Conservation (phyloP, 768 basidiomycete genomes). For the Boletellus emodensis region DNA sequence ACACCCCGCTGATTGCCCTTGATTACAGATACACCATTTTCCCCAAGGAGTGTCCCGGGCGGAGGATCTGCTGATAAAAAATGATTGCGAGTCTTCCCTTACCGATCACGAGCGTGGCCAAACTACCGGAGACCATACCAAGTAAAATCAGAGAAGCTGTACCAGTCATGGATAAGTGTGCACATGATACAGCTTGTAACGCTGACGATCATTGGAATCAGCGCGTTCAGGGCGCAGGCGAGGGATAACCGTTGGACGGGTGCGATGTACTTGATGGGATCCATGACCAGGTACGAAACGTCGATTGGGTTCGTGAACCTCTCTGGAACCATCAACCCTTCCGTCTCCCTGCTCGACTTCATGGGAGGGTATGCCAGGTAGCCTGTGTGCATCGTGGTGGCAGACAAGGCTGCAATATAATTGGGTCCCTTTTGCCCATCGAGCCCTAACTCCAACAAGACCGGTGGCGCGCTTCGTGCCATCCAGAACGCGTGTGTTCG, state of each 20-base stretch:
- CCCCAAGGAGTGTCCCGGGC: slow-evolving; percentile 19
- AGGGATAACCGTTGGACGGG: slow-evolving; percentile 6
- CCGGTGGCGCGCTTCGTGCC: slow-evolving; percentile 16
- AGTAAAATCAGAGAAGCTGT: slow-evolving; percentile 30
- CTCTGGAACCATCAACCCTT: slow-evolving; percentile 11
- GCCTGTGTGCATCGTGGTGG: slow-evolving; percentile 19
- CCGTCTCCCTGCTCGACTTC: slow-evolving; percentile 7
- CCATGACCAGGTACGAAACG: slow-evolving; percentile 15
- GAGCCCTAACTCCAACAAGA: slow-evolving; percentile 25
- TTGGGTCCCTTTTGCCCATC: slow-evolving; percentile 28
- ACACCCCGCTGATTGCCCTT: slow-evolving; percentile 27
- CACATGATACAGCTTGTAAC: slow-evolving; percentile 19
- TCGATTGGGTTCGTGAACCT: slow-evolving; percentile 18
- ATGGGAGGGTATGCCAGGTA: slow-evolving; percentile 23
- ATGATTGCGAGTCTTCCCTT: slow-evolving; percentile 21
- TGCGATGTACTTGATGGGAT: slow-evolving; percentile 1
- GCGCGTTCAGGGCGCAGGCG: slow-evolving; percentile 2
- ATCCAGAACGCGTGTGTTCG: slow-evolving; percentile 23
- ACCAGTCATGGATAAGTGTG: slow-evolving; percentile 29
- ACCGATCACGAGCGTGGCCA: slow-evolving; percentile 25
- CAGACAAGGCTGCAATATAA: slow-evolving; percentile 25
- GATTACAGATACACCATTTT: slow-evolving; percentile 20
- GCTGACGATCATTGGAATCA: too few species aligned
- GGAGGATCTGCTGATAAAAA: slow-evolving; percentile 18
- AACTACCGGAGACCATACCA: slow-evolving; percentile 28